Evolutionary conservation across 257 asterid genomes (phyloP).

Genomic region (Nicotiana benthamiana): DNA sequence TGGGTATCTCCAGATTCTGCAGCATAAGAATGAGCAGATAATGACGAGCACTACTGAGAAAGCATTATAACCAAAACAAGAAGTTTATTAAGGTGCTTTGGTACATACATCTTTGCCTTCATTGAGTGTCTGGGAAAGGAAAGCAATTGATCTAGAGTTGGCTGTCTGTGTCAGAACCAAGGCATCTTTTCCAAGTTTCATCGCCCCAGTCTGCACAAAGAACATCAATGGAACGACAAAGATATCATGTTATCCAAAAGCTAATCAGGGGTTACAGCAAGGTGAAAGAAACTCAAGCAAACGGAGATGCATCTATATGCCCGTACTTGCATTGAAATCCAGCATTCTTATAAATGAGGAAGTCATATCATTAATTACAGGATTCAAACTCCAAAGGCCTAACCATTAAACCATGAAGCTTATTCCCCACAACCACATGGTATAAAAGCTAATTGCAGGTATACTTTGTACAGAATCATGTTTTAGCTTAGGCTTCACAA

Average conservation of each 20-base stretch:
- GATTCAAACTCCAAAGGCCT: background rate
- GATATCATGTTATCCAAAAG: background rate
- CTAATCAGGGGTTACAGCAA: background rate
- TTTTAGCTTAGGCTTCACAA: background rate
- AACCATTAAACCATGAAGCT: background rate
- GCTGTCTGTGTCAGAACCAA: constrained; percentile 72
- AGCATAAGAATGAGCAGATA: constrained; percentile 15
- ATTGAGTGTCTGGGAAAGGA: constrained; percentile 68
- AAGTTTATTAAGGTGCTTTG: constrained; percentile 1
- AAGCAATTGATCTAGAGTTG: constrained; percentile 68
- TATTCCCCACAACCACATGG: background rate
- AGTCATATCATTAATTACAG: background rate
- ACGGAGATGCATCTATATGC: background rate
- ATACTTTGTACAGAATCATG: background rate
- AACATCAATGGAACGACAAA: constrained; percentile 1
- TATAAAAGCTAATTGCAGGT: background rate
- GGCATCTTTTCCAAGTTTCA: constrained; percentile 83
- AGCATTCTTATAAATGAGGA: background rate
- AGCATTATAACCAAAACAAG: background rate
- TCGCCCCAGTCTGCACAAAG: constrained; percentile 61
- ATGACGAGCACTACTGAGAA: background rate
- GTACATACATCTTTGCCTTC: constrained; percentile 62
- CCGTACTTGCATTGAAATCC: background rate
- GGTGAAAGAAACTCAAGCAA: background rate
- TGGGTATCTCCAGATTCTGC: constrained; percentile 77